These are phyloP conservation scores for Lodderomyces jiufengensis DNA, from an alignment of 1,139 yeast genomes.

Conservation along the genomic window DNA sequence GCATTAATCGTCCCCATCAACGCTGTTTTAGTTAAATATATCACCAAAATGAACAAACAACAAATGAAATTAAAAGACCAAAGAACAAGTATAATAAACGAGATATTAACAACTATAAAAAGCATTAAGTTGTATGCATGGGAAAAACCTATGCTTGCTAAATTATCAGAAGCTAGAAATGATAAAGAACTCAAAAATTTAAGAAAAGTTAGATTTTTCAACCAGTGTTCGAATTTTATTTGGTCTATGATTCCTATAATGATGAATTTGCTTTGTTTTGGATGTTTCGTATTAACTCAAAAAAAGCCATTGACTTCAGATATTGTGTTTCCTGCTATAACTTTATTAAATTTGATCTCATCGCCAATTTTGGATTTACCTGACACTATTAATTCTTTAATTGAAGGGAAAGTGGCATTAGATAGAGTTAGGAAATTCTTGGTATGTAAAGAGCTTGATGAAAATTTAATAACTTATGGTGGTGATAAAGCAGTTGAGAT, in stretches of 20 bases:
- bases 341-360: constrained; percentile 29
- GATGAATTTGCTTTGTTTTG: constrained; percentile 26
- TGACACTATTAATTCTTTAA: constrained; percentile 20
- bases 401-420: constrained; percentile 30
- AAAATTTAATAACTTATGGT: constrained; percentile 13
- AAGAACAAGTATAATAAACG: constrained; percentile 31
- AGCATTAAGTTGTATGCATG: constrained; percentile 34
- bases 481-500: constrained; percentile 12
- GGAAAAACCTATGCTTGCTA: constrained; percentile 32
- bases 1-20: constrained; percentile 27
- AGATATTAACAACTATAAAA: constrained; percentile 31
- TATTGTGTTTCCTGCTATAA: constrained; percentile 33
- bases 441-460: constrained; percentile 25
- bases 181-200: constrained; percentile 25
- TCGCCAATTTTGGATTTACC: constrained; percentile 31
- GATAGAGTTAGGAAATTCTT: constrained; percentile 26
- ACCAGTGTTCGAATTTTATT: constrained; percentile 24
- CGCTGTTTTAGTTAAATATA: constrained; percentile 37
- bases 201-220: constrained; percentile 22
- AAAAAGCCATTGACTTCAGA: constrained; percentile 27
- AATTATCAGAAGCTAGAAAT: constrained; percentile 28
- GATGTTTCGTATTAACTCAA: constrained; percentile 17
- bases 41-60: constrained; percentile 47
- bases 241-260: constrained; percentile 33
- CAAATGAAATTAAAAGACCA: constrained; percentile 62